Percentiles rank a stretch among this genome's conserved stretches.
phyloP scores from a whole-genome alignment of 768 basidiomycete genomes.

The Psilocybe sp. region DNA sequence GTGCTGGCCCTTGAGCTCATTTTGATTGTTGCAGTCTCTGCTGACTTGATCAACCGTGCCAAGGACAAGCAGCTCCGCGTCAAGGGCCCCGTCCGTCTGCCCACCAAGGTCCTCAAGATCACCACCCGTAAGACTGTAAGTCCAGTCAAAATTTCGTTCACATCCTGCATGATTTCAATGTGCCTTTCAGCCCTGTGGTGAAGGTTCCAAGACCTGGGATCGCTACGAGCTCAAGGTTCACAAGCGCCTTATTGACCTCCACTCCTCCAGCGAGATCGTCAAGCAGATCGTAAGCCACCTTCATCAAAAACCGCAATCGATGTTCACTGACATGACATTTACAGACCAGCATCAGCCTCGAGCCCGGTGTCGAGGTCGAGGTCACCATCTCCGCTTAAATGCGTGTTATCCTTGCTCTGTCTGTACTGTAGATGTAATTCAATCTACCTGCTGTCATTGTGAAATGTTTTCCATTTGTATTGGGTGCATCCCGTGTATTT shows the following conservation, averaged over 20 bases:
- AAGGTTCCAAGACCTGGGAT: conserved; percentile 99
- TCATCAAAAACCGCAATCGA: not conserved
- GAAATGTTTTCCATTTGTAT: no score
- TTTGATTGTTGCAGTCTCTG: conserved; percentile 64
- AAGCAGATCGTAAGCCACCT: conserved; percentile 89
- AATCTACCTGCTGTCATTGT: not conserved
- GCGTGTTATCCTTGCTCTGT: not conserved
- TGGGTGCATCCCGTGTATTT: no score
- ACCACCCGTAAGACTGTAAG: conserved; percentile 98
- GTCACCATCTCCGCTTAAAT: conserved; percentile 85
- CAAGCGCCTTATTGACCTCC: conserved; percentile 98
- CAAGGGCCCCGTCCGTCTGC: conserved; percentile 97
- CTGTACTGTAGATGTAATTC: not conserved
- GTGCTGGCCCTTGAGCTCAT: not conserved
- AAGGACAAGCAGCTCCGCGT: conserved; percentile 99
- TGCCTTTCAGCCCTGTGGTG: conserved; percentile 86
- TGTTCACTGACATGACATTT: conserved; percentile 3
- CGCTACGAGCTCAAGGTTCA: conserved; percentile 98
- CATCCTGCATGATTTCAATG: conserved; percentile 5
- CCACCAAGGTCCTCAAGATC: conserved; percentile 98
- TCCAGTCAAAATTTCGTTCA: conserved; percentile 8
- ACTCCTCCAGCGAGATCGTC: conserved; percentile 98
- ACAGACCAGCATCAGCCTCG: conserved; percentile 97
- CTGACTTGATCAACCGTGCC: conserved; percentile 95
- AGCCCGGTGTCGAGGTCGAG: conserved; percentile 99